phyloP scores from a whole-genome alignment of 1,284 basidiomycete species.

The Tausonia pullulans region DNA sequence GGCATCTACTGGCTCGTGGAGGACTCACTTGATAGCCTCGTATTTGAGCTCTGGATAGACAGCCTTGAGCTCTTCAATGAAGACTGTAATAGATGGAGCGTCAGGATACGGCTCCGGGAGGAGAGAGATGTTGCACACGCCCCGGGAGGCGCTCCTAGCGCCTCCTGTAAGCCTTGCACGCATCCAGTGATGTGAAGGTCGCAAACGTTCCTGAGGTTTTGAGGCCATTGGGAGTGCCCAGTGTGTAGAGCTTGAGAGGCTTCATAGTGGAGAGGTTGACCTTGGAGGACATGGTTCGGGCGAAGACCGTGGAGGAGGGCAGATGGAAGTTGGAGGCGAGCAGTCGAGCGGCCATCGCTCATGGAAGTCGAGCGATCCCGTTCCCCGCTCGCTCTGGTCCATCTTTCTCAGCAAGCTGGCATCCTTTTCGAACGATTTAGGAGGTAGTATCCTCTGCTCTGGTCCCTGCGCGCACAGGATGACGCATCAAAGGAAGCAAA shows the following conservation, averaged over 20 bases:
- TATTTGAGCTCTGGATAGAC: slow-evolving; percentile 50
- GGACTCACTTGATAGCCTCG: slow-evolving; percentile 38
- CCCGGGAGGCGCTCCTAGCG: background rate
- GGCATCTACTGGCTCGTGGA: too few relatives aligned
- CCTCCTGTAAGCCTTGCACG: background rate
- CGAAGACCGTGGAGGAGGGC: background rate
- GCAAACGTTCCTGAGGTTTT: slow-evolving; percentile 32
- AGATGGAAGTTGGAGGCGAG: background rate
- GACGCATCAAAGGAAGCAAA: too few relatives aligned
- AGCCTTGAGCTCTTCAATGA: slow-evolving; percentile 58
- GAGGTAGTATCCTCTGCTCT: too few relatives aligned
- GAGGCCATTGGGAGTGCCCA: slow-evolving; percentile 52
- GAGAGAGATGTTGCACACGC: background rate
- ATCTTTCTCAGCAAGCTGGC: too few relatives aligned
- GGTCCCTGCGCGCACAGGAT: too few relatives aligned
- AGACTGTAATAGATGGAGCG: slow-evolving; percentile 34
- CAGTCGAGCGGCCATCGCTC: too few relatives aligned
- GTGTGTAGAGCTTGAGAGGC: slow-evolving; percentile 50
- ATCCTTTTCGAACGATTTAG: too few relatives aligned
- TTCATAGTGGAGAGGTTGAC: slow-evolving; percentile 2
- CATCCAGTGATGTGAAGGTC: background rate
- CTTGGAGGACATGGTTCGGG: slow-evolving; percentile 4
- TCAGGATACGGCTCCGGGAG: background rate
- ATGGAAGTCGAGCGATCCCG: too few relatives aligned
- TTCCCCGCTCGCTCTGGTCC: too few relatives aligned